phyloP scores from a whole-genome alignment of 176 grass and related monocot genomes.

The Zea luxurians region DNA sequence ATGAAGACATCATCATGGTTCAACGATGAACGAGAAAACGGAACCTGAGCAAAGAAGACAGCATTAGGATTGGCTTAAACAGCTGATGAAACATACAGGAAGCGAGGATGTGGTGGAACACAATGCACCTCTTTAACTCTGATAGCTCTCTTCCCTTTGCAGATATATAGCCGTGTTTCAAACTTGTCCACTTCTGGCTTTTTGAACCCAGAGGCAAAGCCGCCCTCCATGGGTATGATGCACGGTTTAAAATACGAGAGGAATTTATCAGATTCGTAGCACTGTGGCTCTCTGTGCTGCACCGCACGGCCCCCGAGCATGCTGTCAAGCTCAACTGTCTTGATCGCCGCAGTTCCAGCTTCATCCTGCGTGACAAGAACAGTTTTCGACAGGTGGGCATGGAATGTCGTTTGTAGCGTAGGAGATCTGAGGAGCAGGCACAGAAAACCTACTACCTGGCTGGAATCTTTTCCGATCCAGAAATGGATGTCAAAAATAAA shows the following conservation, averaged over 20 bases:
- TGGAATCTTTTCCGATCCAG: slow-evolving; percentile 93
- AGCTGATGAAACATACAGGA: slow-evolving; percentile 5
- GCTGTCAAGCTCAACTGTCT: slow-evolving; percentile 89
- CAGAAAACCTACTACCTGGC: slow-evolving; percentile 63
- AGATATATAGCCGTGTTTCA: slow-evolving; percentile 76
- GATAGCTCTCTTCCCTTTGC: slow-evolving; percentile 89
- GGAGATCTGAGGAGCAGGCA: neutral
- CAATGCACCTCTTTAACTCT: slow-evolving; percentile 84
- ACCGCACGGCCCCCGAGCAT: slow-evolving; percentile 93
- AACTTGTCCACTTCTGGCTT: slow-evolving; percentile 82
- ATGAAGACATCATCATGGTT: slow-evolving; percentile 99
- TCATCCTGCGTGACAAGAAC: slow-evolving; percentile 68
- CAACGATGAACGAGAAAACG: slow-evolving; percentile 83
- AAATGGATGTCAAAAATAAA: slow-evolving; percentile 78
- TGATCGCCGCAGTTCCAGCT: slow-evolving; percentile 93
- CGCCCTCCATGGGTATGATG: slow-evolving; percentile 97
- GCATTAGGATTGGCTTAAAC: slow-evolving; percentile 24
- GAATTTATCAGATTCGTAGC: slow-evolving; percentile 96
- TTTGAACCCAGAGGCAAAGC: slow-evolving; percentile 96
- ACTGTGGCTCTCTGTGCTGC: slow-evolving; percentile 90
- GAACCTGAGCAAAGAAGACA: slow-evolving; percentile 67
- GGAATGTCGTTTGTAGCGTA: slow-evolving; percentile 21
- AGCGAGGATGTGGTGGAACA: slow-evolving; percentile 11
- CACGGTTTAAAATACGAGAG: slow-evolving; percentile 95
- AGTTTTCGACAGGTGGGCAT: slow-evolving; percentile 2